phyloP scores from a whole-genome alignment of 345 rosid genomes.

The Erucastrum elatum region DNA sequence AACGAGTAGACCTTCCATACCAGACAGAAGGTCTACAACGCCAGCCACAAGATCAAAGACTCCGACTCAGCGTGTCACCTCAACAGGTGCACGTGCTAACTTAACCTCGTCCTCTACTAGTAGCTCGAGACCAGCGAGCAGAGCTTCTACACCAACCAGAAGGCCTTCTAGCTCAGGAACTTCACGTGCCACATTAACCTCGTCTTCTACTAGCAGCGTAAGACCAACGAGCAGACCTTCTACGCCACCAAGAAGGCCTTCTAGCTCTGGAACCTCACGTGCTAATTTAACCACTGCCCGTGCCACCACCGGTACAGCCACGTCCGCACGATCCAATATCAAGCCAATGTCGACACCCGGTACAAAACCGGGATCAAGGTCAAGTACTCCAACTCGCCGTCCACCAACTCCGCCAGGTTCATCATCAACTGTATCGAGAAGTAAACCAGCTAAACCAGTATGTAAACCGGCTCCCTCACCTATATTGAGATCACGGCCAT shows the following conservation, averaged over 20 bases:
- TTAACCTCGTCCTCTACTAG: constrained; percentile 8
- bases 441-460: constrained; percentile 17
- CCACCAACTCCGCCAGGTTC: constrained; percentile 47
- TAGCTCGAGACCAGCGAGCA: constrained; percentile 31
- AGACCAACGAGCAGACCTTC: constrained; percentile 47
- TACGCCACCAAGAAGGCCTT: constrained; percentile 49
- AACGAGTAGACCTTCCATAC: constrained; percentile 51
- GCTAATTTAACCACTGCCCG: constrained; percentile 25
- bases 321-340: constrained; percentile 50
- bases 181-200: constrained; percentile 19
- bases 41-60: constrained; percentile 41
- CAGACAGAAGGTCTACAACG: constrained; percentile 44
- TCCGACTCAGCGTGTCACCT: constrained; percentile 20
- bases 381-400: constrained; percentile 61
- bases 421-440: constrained; percentile 13
- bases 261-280: constrained; percentile 28
- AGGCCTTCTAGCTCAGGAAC: constrained; percentile 37
- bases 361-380: constrained; percentile 48
- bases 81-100: constrained; percentile 5
- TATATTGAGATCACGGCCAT: constrained; percentile 52
- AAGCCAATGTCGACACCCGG: constrained; percentile 23
- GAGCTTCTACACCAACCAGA: constrained; percentile 55
- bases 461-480: constrained; percentile 44
- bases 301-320: constrained; percentile 43
- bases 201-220: background rate